Percentiles rank a stretch among this genome's conserved stretches.
Conservation (phyloP, 139 green algal genomes). For the Edaphochlamys debaryana region DNA sequence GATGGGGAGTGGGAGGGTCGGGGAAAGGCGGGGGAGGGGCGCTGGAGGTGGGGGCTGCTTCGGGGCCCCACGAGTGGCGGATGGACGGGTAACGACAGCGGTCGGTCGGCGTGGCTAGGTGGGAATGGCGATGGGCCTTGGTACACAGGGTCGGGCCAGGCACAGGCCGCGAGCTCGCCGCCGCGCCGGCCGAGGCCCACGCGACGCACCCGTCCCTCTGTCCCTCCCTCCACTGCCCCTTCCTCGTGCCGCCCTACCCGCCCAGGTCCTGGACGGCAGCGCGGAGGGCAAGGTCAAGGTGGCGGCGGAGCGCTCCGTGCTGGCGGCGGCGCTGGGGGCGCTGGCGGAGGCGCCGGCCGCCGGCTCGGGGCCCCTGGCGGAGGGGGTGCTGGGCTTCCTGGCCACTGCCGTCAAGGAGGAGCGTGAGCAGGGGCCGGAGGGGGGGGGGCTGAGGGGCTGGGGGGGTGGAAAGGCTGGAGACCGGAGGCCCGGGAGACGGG, state of each 20-base stretch:
- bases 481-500: no score
- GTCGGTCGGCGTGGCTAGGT: neutral
- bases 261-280: slow-evolving; percentile 65
- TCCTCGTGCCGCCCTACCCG: neutral
- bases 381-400: slow-evolving; percentile 25
- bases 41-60: no score
- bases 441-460: neutral
- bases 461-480: no score
- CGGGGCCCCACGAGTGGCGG: no score
- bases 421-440: slow-evolving; percentile 32
- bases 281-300: slow-evolving; percentile 78
- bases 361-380: neutral
- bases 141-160: no score
- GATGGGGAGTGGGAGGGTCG: neutral
- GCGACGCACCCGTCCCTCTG: neutral
- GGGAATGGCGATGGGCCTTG: neutral
- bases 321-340: slow-evolving; percentile 57
- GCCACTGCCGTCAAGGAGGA: slow-evolving; percentile 47
- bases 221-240: neutral
- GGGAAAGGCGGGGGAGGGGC: no score
- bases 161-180: no score
- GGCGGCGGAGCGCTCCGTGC: slow-evolving; percentile 63
- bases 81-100: no score
- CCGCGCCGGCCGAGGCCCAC: no score
- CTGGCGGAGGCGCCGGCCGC: slow-evolving; percentile 43